phyloP scores from a whole-genome alignment of 2,329 filamentous ascomycete genomes.

The Lachnellula cervina region DNA sequence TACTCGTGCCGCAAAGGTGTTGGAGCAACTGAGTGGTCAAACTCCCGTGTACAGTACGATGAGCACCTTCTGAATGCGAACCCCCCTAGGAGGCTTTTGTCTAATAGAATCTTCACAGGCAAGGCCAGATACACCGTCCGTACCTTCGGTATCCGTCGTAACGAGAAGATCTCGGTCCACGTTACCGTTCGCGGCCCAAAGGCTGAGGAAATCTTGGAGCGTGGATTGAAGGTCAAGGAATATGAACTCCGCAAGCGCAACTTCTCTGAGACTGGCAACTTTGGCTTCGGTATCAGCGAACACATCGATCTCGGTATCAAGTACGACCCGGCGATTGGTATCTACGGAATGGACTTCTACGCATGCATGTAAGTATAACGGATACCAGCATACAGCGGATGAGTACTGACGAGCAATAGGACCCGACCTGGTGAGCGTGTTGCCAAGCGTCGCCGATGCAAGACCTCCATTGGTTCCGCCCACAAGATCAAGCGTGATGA shows the following conservation, averaged over 20 bases:
- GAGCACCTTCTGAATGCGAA: conserved; percentile 3
- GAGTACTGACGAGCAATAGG: conserved; percentile 37
- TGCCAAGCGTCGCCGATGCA: conserved; percentile 85
- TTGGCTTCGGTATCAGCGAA: conserved; percentile 99
- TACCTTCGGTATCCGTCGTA: conserved; percentile 99
- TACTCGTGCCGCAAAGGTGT: conserved; percentile 98
- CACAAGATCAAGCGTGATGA: conserved; percentile 94
- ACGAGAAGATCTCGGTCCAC: conserved; percentile 99
- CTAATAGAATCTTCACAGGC: conserved; percentile 48
- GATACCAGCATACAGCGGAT: background rate
- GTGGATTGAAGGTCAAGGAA: conserved; percentile 99
- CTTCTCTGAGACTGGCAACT: conserved; percentile 99
- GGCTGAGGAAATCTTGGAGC: conserved; percentile 99
- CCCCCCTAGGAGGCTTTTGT: conserved; percentile 6
- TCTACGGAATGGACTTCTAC: conserved; percentile 99
- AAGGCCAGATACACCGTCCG: conserved; percentile 99
- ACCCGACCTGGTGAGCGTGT: conserved; percentile 98
- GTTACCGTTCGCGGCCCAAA: conserved; percentile 98
- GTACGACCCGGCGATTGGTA: conserved; percentile 97
- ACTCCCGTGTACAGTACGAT: conserved; percentile 96
- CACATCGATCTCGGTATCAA: conserved; percentile 99
- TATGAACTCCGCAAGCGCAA: conserved; percentile 99
- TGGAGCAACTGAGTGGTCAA: conserved; percentile 99
- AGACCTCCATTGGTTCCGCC: conserved; percentile 77
- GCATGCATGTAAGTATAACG: conserved; percentile 82